Evolutionary conservation across 2,329 filamentous ascomycete genomes (phyloP).

Genomic region (Ophiocordyceps sinensis): DNA sequence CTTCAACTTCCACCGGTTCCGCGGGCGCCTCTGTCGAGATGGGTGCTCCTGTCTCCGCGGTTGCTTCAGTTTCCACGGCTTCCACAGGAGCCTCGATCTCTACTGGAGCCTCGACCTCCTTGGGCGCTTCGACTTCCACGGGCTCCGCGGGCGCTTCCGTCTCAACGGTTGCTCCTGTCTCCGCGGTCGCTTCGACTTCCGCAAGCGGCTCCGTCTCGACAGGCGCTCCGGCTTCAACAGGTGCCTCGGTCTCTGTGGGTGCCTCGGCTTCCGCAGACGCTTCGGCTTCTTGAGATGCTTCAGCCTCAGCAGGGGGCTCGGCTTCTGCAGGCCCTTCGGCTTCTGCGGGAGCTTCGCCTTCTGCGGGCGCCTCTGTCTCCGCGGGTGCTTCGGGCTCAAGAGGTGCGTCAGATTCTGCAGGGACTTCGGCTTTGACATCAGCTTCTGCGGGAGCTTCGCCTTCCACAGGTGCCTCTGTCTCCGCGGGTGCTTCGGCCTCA

Average conservation of each 20-base stretch:
- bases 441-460: not conserved
- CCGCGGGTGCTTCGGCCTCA: not conserved
- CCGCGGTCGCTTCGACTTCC: not conserved
- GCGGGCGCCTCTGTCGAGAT: not conserved
- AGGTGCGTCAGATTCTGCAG: not conserved
- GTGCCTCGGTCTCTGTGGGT: not conserved
- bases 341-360: not conserved
- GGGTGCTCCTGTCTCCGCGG: constrained; percentile 1
- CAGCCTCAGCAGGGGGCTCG: not conserved
- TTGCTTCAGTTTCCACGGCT: not conserved
- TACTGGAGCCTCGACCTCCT: constrained; percentile 1
- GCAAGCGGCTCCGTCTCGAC: not conserved
- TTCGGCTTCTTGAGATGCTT: not conserved
- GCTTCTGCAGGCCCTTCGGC: not conserved
- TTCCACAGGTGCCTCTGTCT: constrained; percentile 1
- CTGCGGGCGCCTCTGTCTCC: not conserved
- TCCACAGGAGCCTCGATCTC: not conserved
- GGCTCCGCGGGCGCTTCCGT: not conserved
- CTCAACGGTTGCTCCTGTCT: not conserved
- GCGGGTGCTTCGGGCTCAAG: not conserved
- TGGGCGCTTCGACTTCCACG: not conserved
- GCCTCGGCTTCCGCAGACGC: not conserved
- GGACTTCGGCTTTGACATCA: not conserved
- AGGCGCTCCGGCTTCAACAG: not conserved
- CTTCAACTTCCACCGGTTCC: constrained; percentile 7